Evolutionary conservation across 2,329 filamentous ascomycete species (phyloP).

Genomic region (Botrytis cinerea): DNA sequence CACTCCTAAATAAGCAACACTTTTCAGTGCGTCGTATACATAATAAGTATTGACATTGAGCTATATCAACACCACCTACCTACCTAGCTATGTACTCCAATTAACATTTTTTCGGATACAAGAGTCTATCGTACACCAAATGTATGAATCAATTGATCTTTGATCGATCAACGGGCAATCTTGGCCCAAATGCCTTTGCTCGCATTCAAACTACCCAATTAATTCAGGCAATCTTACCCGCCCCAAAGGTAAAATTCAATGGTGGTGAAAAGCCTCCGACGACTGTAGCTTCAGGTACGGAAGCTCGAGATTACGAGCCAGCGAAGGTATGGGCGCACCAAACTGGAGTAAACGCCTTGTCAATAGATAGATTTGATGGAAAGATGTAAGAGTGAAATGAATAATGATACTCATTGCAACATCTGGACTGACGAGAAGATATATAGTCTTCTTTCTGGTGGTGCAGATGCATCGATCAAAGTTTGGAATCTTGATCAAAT

Average conservation of each 20-base stretch:
- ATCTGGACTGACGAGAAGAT: not conserved
- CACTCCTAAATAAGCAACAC: conserved; percentile 1
- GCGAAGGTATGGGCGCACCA: conserved; percentile 63
- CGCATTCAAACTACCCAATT: conserved; percentile 65
- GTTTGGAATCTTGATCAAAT: conserved; percentile 81
- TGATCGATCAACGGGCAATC: conserved; percentile 71
- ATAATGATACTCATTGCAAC: not conserved
- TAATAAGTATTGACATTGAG: not conserved
- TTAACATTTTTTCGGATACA: not conserved
- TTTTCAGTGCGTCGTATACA: not conserved
- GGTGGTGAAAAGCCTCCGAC: conserved; percentile 50
- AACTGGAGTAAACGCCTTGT: conserved; percentile 76
- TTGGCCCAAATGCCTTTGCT: conserved; percentile 64
- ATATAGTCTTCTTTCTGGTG: conserved; percentile 74
- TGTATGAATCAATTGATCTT: conserved; percentile 79
- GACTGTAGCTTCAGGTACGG: not conserved
- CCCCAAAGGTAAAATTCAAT: conserved; percentile 69
- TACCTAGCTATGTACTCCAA: not conserved
- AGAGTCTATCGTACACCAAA: conserved; percentile 39
- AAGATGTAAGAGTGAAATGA: conserved; percentile 56
- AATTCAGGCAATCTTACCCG: conserved; percentile 68
- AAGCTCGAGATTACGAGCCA: conserved; percentile 13
- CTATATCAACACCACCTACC: not conserved
- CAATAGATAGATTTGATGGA: conserved; percentile 77
- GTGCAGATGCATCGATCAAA: conserved; percentile 79